These are phyloP conservation scores for Pseudocercospora macadamiae DNA, from an alignment of 2,329 filamentous ascomycete genomes.

Conservation along the genomic window DNA sequence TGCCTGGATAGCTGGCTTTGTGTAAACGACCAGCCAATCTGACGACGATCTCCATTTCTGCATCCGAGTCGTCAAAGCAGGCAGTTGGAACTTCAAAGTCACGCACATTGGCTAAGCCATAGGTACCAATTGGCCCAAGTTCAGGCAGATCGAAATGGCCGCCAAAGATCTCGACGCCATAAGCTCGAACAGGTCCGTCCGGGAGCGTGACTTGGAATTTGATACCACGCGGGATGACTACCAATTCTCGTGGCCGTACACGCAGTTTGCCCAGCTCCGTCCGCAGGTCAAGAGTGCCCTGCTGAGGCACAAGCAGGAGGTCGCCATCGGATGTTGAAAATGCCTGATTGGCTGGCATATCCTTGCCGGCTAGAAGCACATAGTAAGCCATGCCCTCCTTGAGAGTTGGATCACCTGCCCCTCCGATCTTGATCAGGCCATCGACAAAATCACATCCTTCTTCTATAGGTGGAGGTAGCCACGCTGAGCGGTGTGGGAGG, in stretches of 20 bases:
- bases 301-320: constrained; percentile 66
- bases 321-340: constrained; percentile 82
- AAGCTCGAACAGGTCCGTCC: constrained; percentile 63
- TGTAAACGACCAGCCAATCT: constrained; percentile 67
- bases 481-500: constrained; percentile 78
- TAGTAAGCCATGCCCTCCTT: constrained; percentile 82
- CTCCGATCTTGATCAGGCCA: constrained; percentile 71
- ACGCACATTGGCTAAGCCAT: constrained; percentile 65
- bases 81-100: constrained; percentile 68
- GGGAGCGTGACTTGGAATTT: constrained; percentile 66
- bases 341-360: constrained; percentile 71
- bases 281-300: constrained; percentile 66
- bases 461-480: constrained; percentile 76
- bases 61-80: constrained; percentile 54
- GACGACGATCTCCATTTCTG: constrained; percentile 57
- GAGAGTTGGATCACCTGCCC: constrained; percentile 75
- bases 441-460: constrained; percentile 69
- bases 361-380: constrained; percentile 75
- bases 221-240: constrained; percentile 67
- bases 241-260: constrained; percentile 68
- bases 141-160: constrained; percentile 67
- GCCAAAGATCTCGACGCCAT: constrained; percentile 68
- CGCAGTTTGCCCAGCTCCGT: constrained; percentile 68
- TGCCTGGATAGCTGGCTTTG: constrained; percentile 62
- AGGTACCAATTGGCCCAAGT: constrained; percentile 66